phyloP scores from a whole-genome alignment of 1,284 basidiomycete species.

The Inonotus hispidus region DNA sequence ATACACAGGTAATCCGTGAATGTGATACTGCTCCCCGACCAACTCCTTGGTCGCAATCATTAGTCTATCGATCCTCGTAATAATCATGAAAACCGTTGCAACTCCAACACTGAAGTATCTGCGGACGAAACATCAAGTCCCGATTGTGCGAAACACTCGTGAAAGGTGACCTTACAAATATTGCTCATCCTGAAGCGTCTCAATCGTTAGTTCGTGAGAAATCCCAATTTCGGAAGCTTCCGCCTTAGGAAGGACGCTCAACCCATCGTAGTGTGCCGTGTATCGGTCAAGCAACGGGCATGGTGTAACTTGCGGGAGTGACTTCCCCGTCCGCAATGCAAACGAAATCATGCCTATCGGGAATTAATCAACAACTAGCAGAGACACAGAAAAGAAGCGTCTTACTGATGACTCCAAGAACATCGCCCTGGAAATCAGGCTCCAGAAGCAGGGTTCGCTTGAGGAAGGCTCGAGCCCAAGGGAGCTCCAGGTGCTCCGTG shows the following conservation, averaged over 20 bases:
- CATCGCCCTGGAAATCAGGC: conserved; percentile 78
- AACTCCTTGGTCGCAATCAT: conserved; percentile 76
- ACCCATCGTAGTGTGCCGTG: conserved; percentile 27
- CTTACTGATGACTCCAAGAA: conserved; percentile 74
- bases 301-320: conserved; percentile 83
- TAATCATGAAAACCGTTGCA: conserved; percentile 59
- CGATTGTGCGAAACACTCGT: no score
- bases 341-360: conserved; percentile 58
- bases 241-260: conserved; percentile 17
- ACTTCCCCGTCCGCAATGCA: conserved; percentile 67
- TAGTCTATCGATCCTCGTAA: conserved; percentile 62
- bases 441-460: conserved; percentile 72
- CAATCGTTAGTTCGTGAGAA: conserved; percentile 20
- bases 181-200: conserved; percentile 23
- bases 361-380: not conserved
- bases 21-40: conserved; percentile 77
- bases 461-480: conserved; percentile 74
- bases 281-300: conserved; percentile 73
- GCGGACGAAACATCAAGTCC: no score
- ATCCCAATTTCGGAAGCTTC: conserved; percentile 18
- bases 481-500: conserved; percentile 58
- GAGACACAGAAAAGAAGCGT: not conserved
- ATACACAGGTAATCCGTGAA: conserved; percentile 40
- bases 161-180: conserved; percentile 20
- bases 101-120: conserved; percentile 76